Conservation (phyloP, 2,329 filamentous ascomycete species). For the Karstenula rhodostoma region DNA sequence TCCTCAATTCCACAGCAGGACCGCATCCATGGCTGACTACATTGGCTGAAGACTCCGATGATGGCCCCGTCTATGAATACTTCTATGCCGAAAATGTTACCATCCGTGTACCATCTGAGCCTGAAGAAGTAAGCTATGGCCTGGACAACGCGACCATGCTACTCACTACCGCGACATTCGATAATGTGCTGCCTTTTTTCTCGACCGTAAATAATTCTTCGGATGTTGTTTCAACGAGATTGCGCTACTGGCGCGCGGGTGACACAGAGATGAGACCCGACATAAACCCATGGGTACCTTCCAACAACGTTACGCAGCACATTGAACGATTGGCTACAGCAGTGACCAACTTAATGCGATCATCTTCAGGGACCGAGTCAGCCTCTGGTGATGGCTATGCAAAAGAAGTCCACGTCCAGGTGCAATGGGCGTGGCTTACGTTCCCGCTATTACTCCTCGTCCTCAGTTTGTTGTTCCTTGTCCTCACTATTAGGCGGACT, state of each 20-base stretch:
- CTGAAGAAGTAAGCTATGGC: conserved; percentile 15
- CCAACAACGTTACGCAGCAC: conserved; percentile 31
- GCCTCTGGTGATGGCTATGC: conserved; percentile 20
- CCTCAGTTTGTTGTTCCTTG: conserved; percentile 33
- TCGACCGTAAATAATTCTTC: conserved; percentile 12
- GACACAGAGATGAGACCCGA: not conserved
- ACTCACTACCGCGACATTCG: conserved; percentile 9
- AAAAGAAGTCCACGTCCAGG: conserved; percentile 19
- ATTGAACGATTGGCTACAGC: conserved; percentile 27
- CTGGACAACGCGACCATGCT: conserved; percentile 14
- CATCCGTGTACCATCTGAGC: not conserved
- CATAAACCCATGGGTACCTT: conserved; percentile 28
- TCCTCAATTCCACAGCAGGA: conserved; percentile 21
- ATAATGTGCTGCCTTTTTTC: conserved; percentile 24
- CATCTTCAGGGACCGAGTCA: conserved; percentile 14
- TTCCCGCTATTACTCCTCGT: conserved; percentile 34
- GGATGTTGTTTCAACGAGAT: not conserved
- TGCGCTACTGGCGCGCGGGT: not conserved
- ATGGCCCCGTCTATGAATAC: not conserved
- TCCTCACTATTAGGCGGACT: conserved; percentile 33
- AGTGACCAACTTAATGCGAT: conserved; percentile 32
- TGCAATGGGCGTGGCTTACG: conserved; percentile 37
- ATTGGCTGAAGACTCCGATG: not conserved
- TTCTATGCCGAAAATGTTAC: conserved; percentile 19
- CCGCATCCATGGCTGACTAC: conserved; percentile 19